phyloP scores from a whole-genome alignment of 2,329 filamentous ascomycete genomes.

The Fusarium humuli region DNA sequence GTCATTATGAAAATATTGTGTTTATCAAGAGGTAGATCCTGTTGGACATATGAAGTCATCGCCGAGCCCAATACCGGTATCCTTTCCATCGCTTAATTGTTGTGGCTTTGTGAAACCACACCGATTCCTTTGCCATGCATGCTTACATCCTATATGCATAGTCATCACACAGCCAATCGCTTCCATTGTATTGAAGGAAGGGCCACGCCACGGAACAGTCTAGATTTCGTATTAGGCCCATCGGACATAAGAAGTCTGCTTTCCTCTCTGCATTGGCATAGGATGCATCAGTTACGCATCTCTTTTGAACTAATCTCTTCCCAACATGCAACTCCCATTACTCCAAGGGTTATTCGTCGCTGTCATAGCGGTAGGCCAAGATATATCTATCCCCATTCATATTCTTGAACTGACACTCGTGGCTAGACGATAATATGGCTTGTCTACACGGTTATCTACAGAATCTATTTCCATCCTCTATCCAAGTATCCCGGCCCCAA shows the following conservation, averaged over 20 bases:
- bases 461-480: conserved; percentile 35
- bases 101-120: background rate
- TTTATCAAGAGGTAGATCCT: background rate
- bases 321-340: background rate
- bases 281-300: background rate
- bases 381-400: fast-evolving
- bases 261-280: background rate
- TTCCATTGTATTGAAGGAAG: background rate
- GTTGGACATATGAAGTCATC: background rate
- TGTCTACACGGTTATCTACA: conserved; percentile 8
- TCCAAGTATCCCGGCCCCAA: conserved; percentile 39
- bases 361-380: background rate
- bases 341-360: background rate
- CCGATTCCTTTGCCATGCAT: background rate
- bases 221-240: background rate
- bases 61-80: background rate
- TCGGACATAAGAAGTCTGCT: background rate
- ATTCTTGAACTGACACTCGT: background rate
- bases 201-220: background rate
- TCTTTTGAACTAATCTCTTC: background rate
- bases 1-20: background rate
- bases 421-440: background rate
- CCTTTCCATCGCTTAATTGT: too few relatives aligned
- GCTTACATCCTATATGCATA: conserved; percentile 6
- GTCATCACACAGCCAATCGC: background rate